Evolutionary conservation across 805 yeast genomes (phyloP).

Genomic region (Kluyveromyces wickerhamii): DNA sequence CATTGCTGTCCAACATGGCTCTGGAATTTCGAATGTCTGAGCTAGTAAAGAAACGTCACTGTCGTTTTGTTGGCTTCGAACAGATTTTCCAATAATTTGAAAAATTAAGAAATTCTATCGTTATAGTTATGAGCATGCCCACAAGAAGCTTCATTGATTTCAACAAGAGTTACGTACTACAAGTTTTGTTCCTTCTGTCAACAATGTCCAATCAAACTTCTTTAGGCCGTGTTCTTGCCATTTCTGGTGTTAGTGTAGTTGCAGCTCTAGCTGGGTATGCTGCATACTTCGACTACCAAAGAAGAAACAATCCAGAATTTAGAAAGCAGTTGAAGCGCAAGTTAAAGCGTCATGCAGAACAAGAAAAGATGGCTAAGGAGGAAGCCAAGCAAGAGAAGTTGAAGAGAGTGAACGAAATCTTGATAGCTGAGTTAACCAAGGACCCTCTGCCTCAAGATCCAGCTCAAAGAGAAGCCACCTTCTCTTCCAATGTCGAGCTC

Average conservation of each 20-base stretch:
- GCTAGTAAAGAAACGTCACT: no score
- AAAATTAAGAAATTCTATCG: no score
- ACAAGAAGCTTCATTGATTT: no score
- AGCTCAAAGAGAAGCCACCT: conserved; percentile 63
- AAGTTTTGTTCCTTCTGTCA: no score
- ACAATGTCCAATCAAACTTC: conserved; percentile 19
- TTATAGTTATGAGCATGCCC: no score
- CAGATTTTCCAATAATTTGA: no score
- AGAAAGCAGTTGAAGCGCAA: conserved; percentile 65
- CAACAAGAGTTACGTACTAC: no score
- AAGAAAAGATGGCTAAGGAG: conserved; percentile 45
- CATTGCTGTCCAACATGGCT: no score
- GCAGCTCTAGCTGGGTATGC: conserved; percentile 66
- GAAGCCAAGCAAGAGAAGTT: conserved; percentile 54
- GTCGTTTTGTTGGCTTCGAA: no score
- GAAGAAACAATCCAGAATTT: conserved; percentile 77
- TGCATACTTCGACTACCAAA: conserved; percentile 82
- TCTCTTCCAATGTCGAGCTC: conserved; percentile 71
- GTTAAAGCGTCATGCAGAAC: conserved; percentile 52
- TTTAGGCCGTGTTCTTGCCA: conserved; percentile 20
- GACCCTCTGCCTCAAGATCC: conserved; percentile 73
- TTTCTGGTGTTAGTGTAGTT: conserved; percentile 39
- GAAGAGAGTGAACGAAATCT: conserved; percentile 50
- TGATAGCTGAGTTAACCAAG: conserved; percentile 53
- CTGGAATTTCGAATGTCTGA: no score